Percentiles rank a stretch among this genome's conserved stretches.
Evolutionary conservation across 305 asterid species (phyloP).

Genomic region (Fraxinus ornus): DNA sequence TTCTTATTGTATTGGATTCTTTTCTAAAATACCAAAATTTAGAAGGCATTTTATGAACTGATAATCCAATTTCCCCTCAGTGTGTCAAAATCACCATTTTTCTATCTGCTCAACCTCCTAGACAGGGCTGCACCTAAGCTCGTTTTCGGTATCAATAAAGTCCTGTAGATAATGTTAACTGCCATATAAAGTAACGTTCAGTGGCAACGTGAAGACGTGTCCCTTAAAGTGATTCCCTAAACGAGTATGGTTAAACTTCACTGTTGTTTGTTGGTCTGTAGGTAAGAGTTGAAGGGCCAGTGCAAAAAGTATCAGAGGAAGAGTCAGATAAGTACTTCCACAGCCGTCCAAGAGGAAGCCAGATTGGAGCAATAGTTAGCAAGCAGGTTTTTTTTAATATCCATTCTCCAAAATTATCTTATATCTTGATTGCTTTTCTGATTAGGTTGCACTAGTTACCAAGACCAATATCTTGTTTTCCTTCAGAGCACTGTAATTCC

Average conservation of each 20-base stretch:
- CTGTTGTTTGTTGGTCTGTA: conserved; percentile 32
- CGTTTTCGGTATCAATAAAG: background rate
- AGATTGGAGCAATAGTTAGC: conserved; percentile 94
- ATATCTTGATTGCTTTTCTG: conserved; percentile 6
- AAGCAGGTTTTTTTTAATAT: conserved; percentile 56
- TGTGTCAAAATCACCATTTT: conserved; percentile 8
- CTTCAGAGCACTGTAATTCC: conserved; percentile 77
- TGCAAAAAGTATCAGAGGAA: conserved; percentile 72
- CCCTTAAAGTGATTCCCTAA: conserved; percentile 15
- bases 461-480: conserved; percentile 26
- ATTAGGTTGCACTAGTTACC: conserved; percentile 17
- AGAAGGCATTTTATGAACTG: conserved; percentile 2
- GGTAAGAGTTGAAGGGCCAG: conserved; percentile 96
- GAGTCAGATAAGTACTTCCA: conserved; percentile 89
- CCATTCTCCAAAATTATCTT: conserved; percentile 15
- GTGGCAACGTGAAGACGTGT: conserved; percentile 14
- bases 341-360: conserved; percentile 96
- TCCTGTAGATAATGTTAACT: background rate
- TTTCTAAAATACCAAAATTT: background rate
- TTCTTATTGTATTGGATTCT: background rate
- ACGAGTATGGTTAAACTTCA: conserved; percentile 15
- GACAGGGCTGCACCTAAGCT: conserved; percentile 15
- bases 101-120: conserved; percentile 2
- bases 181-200: conserved; percentile 5
- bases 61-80: background rate